phyloP scores from a whole-genome alignment of 2,329 filamentous ascomycete genomes.

The Diaporthe ampelina region DNA sequence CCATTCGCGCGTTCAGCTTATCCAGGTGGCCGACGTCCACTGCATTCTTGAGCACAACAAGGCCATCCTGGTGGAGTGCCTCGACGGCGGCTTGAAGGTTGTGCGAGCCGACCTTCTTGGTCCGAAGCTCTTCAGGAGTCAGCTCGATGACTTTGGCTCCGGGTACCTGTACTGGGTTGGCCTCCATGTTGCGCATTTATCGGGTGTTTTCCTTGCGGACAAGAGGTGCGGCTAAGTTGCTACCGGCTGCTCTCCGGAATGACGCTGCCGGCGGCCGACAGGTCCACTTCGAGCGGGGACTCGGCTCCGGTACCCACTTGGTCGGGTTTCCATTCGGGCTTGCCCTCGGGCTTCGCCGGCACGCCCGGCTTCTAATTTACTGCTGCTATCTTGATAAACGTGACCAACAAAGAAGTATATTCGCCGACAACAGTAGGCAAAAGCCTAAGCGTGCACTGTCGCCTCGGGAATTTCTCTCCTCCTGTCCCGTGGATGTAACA shows the following conservation, averaged over 20 bases:
- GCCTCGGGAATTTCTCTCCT: too few relatives aligned
- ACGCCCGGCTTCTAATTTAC: not conserved
- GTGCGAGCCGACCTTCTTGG: conserved; percentile 30
- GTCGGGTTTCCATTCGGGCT: not conserved
- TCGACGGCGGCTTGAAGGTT: conserved; percentile 53
- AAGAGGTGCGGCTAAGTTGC: not conserved
- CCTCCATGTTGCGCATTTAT: not conserved
- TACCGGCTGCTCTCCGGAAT: not conserved
- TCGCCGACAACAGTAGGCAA: not conserved
- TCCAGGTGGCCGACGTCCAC: conserved; percentile 53
- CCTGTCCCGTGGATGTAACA: too few relatives aligned
- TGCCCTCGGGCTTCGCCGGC: not conserved
- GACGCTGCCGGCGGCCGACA: not conserved
- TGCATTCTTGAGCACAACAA: conserved; percentile 54
- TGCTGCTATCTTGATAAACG: not conserved
- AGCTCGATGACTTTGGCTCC: conserved; percentile 26
- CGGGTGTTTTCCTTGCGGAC: not conserved
- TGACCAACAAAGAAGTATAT: too few relatives aligned
- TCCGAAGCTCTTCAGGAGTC: conserved; percentile 4
- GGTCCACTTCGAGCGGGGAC: conserved; percentile 8
- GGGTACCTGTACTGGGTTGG: not conserved
- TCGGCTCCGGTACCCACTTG: conserved; percentile 11
- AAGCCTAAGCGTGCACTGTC: not conserved
- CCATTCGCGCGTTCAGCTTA: conserved; percentile 52
- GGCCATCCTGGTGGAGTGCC: conserved; percentile 53